Evolutionary conservation across 352 stramenopile genomes (phyloP).

Genomic region (Phytopythium aichiense): DNA sequence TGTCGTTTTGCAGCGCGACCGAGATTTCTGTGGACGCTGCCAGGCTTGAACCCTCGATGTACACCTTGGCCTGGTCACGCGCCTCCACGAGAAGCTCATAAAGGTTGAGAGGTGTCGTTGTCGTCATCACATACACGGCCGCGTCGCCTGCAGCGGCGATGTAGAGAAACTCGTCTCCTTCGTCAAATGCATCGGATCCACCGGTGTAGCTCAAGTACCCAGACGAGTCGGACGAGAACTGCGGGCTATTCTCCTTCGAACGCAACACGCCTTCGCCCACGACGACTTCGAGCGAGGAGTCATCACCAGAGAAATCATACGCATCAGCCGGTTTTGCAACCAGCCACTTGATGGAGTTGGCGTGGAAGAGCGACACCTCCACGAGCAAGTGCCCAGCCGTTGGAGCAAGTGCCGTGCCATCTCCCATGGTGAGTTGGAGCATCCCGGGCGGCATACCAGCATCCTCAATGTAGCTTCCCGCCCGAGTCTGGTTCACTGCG

Average conservation of each 20-base stretch:
- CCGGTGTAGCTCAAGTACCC: background rate
- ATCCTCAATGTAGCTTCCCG: background rate
- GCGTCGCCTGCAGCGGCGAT: background rate
- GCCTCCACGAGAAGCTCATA: background rate
- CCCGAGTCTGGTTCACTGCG: background rate
- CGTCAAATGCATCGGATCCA: background rate
- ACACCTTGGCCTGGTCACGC: background rate
- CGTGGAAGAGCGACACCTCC: background rate
- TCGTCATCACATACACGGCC: background rate
- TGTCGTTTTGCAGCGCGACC: background rate
- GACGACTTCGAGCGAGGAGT: background rate
- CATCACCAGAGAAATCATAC: background rate
- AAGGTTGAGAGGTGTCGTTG: background rate
- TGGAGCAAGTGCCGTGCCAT: background rate
- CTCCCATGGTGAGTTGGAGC: background rate
- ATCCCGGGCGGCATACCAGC: background rate
- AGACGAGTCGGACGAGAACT: conserved; percentile 1
- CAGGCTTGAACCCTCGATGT: background rate
- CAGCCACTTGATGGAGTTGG: background rate
- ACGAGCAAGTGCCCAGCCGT: background rate
- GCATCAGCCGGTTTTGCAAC: no score
- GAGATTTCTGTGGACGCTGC: background rate
- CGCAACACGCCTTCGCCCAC: background rate
- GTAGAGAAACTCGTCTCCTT: background rate
- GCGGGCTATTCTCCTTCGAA: background rate